Percentiles rank a stretch among this genome's conserved stretches.
Evolutionary conservation across 371 early-diverging fungal genomes (phyloP).

Genomic region (Syncephalastrum contaminatum): DNA sequence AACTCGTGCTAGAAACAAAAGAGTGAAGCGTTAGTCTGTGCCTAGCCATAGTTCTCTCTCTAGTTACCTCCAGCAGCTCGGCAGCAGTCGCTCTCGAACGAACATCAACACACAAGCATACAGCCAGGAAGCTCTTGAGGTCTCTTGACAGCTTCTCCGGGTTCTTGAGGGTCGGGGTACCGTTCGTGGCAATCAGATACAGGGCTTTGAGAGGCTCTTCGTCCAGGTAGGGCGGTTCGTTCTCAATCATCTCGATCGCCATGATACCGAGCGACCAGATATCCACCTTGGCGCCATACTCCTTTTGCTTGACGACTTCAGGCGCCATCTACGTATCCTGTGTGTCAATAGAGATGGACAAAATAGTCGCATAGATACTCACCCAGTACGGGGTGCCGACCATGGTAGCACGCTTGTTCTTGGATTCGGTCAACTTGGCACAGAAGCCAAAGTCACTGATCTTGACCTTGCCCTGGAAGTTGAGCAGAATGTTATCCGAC

Average conservation of each 20-base stretch:
- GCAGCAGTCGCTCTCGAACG: slow-evolving; percentile 78
- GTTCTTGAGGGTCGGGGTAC: slow-evolving; percentile 90
- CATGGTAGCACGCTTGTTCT: slow-evolving; percentile 92
- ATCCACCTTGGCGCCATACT: slow-evolving; percentile 89
- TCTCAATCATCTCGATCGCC: slow-evolving; percentile 98
- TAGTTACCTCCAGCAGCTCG: slow-evolving; percentile 68
- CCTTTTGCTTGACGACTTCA: slow-evolving; percentile 88
- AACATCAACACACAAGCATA: slow-evolving; percentile 89
- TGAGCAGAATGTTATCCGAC: slow-evolving; percentile 91
- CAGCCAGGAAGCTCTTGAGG: slow-evolving; percentile 86
- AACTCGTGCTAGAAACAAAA: slow-evolving; percentile 58
- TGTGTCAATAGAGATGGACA: not conserved
- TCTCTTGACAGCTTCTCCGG: slow-evolving; percentile 80
- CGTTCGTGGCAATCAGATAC: slow-evolving; percentile 95
- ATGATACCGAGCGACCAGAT: slow-evolving; percentile 94
- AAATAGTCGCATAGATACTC: not conserved
- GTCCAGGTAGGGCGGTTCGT: slow-evolving; percentile 96
- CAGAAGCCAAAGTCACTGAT: slow-evolving; percentile 94
- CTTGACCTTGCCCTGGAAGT: slow-evolving; percentile 88
- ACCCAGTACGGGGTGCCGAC: slow-evolving; percentile 94
- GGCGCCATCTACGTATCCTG: slow-evolving; percentile 69
- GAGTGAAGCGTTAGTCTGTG: not conserved
- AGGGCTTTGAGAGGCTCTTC: slow-evolving; percentile 94
- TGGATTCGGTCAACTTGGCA: slow-evolving; percentile 84
- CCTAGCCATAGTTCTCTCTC: not conserved